Evolutionary conservation across 2,329 filamentous ascomycete species (phyloP).

Genomic region (Fusarium dimerum): DNA sequence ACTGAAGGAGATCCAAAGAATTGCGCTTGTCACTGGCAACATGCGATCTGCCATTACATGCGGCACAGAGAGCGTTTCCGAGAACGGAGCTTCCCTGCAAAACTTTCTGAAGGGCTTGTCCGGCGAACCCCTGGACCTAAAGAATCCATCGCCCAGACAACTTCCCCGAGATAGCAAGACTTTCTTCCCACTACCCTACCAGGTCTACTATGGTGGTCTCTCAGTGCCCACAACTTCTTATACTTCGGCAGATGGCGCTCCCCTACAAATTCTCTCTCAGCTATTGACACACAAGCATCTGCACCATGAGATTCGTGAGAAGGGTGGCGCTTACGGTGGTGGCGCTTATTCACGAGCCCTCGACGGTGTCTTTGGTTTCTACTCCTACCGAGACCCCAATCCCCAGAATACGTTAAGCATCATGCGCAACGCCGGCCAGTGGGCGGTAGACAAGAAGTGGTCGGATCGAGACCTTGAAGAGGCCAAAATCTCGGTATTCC

Average conservation of each 20-base stretch:
- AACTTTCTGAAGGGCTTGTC: constrained; percentile 61
- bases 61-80: constrained; percentile 67
- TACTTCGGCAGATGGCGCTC: constrained; percentile 70
- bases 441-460: constrained; percentile 82
- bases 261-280: constrained; percentile 85
- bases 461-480: constrained; percentile 86
- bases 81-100: constrained; percentile 71
- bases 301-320: constrained; percentile 96
- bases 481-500: constrained; percentile 93
- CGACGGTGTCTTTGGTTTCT: constrained; percentile 88
- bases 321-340: constrained; percentile 93
- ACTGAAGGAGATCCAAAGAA: constrained; percentile 79
- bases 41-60: constrained; percentile 86
- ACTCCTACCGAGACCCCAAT: constrained; percentile 96
- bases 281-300: constrained; percentile 95
- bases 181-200: constrained; percentile 93
- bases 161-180: constrained; percentile 64
- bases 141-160: constrained; percentile 30
- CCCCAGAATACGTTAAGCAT: constrained; percentile 84
- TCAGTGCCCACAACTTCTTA: constrained; percentile 85
- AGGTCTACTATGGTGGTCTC: constrained; percentile 91
- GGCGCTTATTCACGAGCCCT: constrained; percentile 81
- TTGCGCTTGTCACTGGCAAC: constrained; percentile 69
- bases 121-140: constrained; percentile 41
- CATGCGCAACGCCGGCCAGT: constrained; percentile 79